Percentiles rank a stretch among this genome's conserved stretches.
Evolutionary conservation across 2,329 filamentous ascomycete genomes (phyloP).

Genomic region (Exutisphaerella laricina): DNA sequence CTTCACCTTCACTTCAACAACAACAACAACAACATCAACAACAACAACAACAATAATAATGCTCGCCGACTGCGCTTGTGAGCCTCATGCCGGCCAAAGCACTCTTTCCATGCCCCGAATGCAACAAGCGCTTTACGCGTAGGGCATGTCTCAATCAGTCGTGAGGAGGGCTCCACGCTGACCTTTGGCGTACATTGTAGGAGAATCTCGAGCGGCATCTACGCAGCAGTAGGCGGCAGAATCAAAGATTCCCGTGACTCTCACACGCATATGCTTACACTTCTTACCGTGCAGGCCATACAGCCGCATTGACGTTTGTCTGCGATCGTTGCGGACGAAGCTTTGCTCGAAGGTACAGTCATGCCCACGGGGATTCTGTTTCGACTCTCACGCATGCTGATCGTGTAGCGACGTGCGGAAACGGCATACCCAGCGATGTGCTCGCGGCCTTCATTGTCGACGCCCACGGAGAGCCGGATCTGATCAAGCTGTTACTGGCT

Average conservation of each 20-base stretch:
- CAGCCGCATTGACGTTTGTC: neutral
- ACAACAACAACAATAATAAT: too few species aligned
- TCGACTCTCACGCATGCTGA: neutral
- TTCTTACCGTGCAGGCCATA: too few species aligned
- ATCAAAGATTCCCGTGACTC: neutral
- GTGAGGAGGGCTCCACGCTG: neutral
- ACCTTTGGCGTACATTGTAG: neutral
- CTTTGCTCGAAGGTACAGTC: constrained; percentile 1
- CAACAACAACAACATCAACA: too few species aligned
- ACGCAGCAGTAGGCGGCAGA: constrained; percentile 1
- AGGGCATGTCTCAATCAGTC: neutral
- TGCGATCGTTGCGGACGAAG: constrained; percentile 1
- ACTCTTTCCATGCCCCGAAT: constrained; percentile 1
- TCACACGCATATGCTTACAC: too few species aligned
- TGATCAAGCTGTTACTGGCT: neutral
- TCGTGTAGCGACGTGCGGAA: constrained; percentile 1
- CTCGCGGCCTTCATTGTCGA: constrained; percentile 3
- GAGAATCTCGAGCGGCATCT: constrained; percentile 7
- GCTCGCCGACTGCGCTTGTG: too few species aligned
- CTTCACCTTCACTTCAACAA: too few species aligned
- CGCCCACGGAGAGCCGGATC: neutral
- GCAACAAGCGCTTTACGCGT: constrained; percentile 1
- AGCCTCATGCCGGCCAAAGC: too few species aligned
- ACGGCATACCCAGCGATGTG: constrained; percentile 4
- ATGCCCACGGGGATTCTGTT: neutral